phyloP scores from a whole-genome alignment of 805 yeast genomes.

The Cyberlindnera suaveolens region DNA sequence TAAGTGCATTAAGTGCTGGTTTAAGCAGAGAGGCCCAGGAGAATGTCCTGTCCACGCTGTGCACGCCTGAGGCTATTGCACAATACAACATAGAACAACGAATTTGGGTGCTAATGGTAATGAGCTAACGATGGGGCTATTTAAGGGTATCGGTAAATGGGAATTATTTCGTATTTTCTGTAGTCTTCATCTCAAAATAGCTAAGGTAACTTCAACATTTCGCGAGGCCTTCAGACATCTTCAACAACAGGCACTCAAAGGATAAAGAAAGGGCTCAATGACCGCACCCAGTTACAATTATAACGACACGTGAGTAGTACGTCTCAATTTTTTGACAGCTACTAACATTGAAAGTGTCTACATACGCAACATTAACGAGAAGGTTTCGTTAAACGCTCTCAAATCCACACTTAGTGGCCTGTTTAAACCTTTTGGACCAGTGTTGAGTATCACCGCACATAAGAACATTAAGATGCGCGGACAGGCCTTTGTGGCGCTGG shows the following conservation, averaged over 20 bases:
- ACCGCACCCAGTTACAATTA: constrained; percentile 5
- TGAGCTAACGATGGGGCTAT: too few species aligned
- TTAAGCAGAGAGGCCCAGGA: constrained; percentile 74
- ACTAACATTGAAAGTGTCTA: constrained; percentile 31
- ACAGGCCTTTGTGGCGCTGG: constrained; percentile 72
- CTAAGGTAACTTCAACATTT: too few species aligned
- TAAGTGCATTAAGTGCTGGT: constrained; percentile 88
- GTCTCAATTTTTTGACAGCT: not conserved
- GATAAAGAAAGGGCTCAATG: not conserved
- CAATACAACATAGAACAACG: too few species aligned
- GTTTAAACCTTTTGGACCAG: constrained; percentile 41
- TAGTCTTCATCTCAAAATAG: not conserved
- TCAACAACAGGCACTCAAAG: too few species aligned
- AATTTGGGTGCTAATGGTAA: too few species aligned
- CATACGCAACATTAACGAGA: constrained; percentile 67
- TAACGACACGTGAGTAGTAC: constrained; percentile 20
- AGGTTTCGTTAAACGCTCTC: constrained; percentile 47
- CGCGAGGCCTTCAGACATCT: too few species aligned
- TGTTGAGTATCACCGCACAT: constrained; percentile 48
- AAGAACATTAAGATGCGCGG: constrained; percentile 66
- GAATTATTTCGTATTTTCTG: not conserved
- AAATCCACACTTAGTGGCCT: constrained; percentile 34
- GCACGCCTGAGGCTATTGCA: constrained; percentile 19
- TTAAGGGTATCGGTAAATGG: not conserved
- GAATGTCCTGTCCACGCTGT: constrained; percentile 81